Evolutionary conservation across 768 basidiomycete species (phyloP).

Genomic region (Termitomyces sp.): DNA sequence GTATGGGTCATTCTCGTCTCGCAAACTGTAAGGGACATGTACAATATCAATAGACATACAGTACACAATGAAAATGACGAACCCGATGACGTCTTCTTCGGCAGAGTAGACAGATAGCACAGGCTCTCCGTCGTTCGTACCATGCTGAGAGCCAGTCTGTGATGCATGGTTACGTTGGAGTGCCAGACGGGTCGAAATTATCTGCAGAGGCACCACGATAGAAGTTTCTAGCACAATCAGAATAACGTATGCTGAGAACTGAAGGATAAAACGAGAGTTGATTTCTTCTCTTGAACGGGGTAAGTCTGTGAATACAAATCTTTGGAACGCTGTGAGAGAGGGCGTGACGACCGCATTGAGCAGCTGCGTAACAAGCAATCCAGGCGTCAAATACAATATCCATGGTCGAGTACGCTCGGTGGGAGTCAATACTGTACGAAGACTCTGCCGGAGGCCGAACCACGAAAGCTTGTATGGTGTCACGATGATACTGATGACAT

Average conservation of each 20-base stretch:
- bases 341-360: slow-evolving; percentile 31
- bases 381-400: slow-evolving; percentile 76
- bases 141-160: slow-evolving; percentile 39
- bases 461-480: slow-evolving; percentile 72
- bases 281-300: background rate
- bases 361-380: slow-evolving; percentile 53
- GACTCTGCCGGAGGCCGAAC: slow-evolving; percentile 46
- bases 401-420: slow-evolving; percentile 74
- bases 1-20: slow-evolving; percentile 75
- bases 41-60: slow-evolving; percentile 3
- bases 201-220: slow-evolving; percentile 68
- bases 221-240: slow-evolving; percentile 48
- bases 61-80: background rate
- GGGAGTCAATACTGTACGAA: slow-evolving; percentile 71
- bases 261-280: background rate
- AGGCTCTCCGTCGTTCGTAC: background rate
- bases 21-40: slow-evolving; percentile 35
- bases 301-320: background rate
- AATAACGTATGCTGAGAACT: slow-evolving; percentile 21
- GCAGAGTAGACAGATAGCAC: background rate
- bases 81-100: slow-evolving; percentile 13
- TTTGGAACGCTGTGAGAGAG: background rate
- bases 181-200: slow-evolving; percentile 67
- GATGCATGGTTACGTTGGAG: slow-evolving; percentile 74
- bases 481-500: slow-evolving; percentile 56